These are phyloP conservation scores for Leccinellum albellum DNA, from an alignment of 768 basidiomycete genomes.

Conservation along the genomic window DNA sequence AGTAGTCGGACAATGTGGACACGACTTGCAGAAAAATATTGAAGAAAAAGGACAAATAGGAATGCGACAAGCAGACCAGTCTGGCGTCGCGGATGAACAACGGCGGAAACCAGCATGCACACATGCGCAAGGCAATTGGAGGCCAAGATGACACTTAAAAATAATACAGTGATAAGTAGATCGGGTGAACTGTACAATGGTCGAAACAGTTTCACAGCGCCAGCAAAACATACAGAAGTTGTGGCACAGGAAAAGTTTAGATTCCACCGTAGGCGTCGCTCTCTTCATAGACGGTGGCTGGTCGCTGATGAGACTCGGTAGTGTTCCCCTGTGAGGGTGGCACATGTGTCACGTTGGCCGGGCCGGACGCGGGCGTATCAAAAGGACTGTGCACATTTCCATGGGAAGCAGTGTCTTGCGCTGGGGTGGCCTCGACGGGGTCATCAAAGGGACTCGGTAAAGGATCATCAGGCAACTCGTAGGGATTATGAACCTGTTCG, in stretches of 20 bases:
- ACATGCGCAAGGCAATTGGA: not conserved
- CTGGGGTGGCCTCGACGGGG: not conserved
- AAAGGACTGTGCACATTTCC: conserved; percentile 24
- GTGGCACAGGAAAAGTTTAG: conserved; percentile 28
- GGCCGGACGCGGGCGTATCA: conserved; percentile 7
- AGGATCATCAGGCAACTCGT: conserved; percentile 19
- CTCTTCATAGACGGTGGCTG: conserved; percentile 51
- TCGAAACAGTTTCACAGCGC: conserved; percentile 8
- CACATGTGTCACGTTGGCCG: conserved; percentile 7
- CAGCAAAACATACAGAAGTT: conserved; percentile 7
- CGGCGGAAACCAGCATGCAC: conserved; percentile 23
- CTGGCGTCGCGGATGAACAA: conserved; percentile 22
- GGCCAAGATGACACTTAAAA: conserved; percentile 3
- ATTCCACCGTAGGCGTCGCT: conserved; percentile 72
- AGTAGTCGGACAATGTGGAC: conserved; percentile 11
- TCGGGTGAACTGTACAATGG: conserved; percentile 18
- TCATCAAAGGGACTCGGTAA: conserved; percentile 32
- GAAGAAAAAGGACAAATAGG: not conserved
- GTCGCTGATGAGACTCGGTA: conserved; percentile 33
- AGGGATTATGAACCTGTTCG: conserved; percentile 9
- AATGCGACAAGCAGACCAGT: conserved; percentile 26
- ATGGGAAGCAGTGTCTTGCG: conserved; percentile 34
- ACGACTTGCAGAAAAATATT: not conserved
- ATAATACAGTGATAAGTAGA: conserved; percentile 26
- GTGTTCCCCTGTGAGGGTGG: conserved; percentile 8